These are phyloP conservation scores for Blumeria hordei DNA, from an alignment of 2,329 filamentous ascomycete genomes.

Conservation along the genomic window DNA sequence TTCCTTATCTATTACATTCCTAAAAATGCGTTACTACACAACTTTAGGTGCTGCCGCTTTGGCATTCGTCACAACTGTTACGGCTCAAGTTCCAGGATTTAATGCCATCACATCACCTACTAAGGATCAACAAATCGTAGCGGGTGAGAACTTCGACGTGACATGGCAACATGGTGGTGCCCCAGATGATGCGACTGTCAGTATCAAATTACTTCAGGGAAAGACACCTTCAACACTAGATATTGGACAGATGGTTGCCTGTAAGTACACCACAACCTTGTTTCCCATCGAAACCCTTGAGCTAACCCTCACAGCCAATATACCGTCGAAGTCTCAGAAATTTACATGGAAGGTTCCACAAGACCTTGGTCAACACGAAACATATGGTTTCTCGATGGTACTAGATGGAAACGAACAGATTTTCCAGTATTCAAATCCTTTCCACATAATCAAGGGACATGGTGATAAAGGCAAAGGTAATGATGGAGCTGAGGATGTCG, in stretches of 20 bases:
- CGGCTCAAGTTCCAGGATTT: constrained; percentile 32
- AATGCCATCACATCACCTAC: constrained; percentile 26
- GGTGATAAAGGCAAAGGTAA: neutral
- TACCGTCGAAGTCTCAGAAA: constrained; percentile 19
- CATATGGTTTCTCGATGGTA: constrained; percentile 33
- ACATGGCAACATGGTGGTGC: constrained; percentile 22
- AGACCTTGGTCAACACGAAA: constrained; percentile 17
- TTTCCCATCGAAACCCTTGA: neutral
- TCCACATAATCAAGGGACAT: constrained; percentile 14
- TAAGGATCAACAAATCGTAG: constrained; percentile 20
- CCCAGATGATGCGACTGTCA: constrained; percentile 19
- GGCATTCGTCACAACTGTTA: constrained; percentile 10
- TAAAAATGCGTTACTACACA: constrained; percentile 5
- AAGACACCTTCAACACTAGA: constrained; percentile 20
- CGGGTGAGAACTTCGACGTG: constrained; percentile 26
- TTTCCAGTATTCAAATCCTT: constrained; percentile 40
- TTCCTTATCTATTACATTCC: neutral
- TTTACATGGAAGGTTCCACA: constrained; percentile 29
- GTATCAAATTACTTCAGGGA: constrained; percentile 31
- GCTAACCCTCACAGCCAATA: constrained; percentile 10
- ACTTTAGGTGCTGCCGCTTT: constrained; percentile 10
- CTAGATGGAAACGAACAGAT: constrained; percentile 23
- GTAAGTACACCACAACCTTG: constrained; percentile 20
- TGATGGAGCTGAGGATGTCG: neutral
- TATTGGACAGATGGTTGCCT: constrained; percentile 20